Evolutionary conservation across 2,329 filamentous ascomycete genomes (phyloP).

Genomic region (Aspergillus niger): DNA sequence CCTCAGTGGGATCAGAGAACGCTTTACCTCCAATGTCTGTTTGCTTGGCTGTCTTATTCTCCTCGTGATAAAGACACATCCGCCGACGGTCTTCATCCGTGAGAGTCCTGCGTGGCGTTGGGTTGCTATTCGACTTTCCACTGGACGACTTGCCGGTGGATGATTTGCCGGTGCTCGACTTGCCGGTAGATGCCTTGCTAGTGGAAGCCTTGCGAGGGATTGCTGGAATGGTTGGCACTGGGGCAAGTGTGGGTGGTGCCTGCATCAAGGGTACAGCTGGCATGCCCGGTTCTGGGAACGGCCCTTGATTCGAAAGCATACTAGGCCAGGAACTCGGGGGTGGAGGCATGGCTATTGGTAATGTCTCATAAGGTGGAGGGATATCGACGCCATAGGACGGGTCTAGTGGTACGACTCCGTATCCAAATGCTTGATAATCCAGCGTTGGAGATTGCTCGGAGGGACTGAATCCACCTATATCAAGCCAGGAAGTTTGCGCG

Average conservation of each 20-base stretch:
- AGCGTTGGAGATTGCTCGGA: conserved; percentile 70
- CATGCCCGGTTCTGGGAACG: conserved; percentile 63
- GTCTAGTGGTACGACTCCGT: conserved; percentile 63
- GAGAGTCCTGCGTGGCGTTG: conserved; percentile 80
- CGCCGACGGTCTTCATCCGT: conserved; percentile 85
- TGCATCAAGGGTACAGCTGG: conserved; percentile 62
- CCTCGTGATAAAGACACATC: conserved; percentile 93
- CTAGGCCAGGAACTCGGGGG: conserved; percentile 68
- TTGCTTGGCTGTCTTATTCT: conserved; percentile 88
- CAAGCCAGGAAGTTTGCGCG: conserved; percentile 48
- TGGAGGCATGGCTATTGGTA: conserved; percentile 71
- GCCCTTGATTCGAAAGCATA: conserved; percentile 72
- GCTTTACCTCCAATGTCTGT: conserved; percentile 85
- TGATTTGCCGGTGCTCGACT: conserved; percentile 49
- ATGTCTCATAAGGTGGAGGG: conserved; percentile 58
- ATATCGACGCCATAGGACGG: conserved; percentile 57
- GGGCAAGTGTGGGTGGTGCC: conserved; percentile 56
- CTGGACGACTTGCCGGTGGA: conserved; percentile 17
- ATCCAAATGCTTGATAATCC: conserved; percentile 68
- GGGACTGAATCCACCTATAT: conserved; percentile 47
- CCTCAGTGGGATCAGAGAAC: not conserved
- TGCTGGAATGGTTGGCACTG: conserved; percentile 47
- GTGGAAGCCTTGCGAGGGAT: conserved; percentile 15
- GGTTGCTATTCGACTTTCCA: conserved; percentile 44
- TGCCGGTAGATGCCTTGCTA: conserved; percentile 26